Base-by-base conservation (phyloP, 768 basidiomycete genomes). In the Auriscalpium orientale region DNA sequence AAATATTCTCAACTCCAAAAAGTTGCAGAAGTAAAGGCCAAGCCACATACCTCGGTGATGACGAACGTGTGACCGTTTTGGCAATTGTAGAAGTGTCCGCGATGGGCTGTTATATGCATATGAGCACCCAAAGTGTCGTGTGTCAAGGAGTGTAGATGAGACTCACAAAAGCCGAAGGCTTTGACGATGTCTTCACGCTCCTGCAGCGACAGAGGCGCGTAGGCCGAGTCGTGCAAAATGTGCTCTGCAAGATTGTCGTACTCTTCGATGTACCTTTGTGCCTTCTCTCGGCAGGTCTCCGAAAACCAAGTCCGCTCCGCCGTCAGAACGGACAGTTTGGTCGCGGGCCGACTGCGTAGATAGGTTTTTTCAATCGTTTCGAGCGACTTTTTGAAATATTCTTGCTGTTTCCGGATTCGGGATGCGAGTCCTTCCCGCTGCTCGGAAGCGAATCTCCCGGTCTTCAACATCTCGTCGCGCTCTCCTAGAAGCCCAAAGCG, bases 1-100 rank as follows among this genome's bases (percentile, higher is more conserved):
- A 18, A 9, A 43, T 20, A 33, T 34, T 18, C 36, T 52, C 8
- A 53, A 35, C 46, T 21, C n/a, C 45, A 57, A 58, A 55, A 20
- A 56, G n/a, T 13, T 8, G 13, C 8, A 18, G 8, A 35, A 21
- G 37, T 13, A 2, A 7, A 50, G 1, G 16, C 8, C 54, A 38
- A 13, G 18, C 11, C 38, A 8, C 33, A 71, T 33, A 85, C 81
- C 65, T 84, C 78, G 0, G 65, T 68, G 36, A 87, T 85, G 2
- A 82, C 78, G 54, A 81, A 86, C 0, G 77, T 72, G 59, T 87
- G 85, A 0, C 85, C 85, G 50, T 85, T 84, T 54, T 63, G 61
- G 54, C 71, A 72, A 18, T 65, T 70, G 59, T 68, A 70, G 56
- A 66, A 69, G 49, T 71, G 69, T 40, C 70, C 70, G 4, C 63